A percentile compares a stretch with the other conserved stretches of the same genome.
These are phyloP conservation scores for Camillea tinctor DNA, from an alignment of 2,329 filamentous ascomycete genomes.

Conservation along the genomic window DNA sequence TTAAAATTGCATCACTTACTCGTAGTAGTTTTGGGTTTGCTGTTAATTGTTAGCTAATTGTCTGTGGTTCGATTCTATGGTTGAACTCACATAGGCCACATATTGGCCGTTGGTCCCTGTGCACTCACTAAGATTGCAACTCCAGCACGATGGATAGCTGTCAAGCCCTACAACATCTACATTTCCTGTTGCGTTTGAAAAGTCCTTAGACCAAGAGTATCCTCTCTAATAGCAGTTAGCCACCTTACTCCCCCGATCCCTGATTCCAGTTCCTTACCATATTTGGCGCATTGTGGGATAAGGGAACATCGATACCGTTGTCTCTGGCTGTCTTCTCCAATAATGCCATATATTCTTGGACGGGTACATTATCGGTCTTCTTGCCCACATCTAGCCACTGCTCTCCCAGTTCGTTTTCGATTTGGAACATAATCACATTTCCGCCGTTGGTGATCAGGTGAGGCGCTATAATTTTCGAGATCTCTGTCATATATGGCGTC, in stretches of 20 bases:
- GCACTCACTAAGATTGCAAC: constrained; percentile 61
- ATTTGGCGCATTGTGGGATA: constrained; percentile 60
- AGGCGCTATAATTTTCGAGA: constrained; percentile 49
- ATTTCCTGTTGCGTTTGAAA: constrained; percentile 53
- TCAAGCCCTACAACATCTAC: constrained; percentile 53
- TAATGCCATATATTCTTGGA: constrained; percentile 56
- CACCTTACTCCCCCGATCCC: not conserved
- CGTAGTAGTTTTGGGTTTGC: constrained; percentile 24
- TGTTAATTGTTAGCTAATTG: constrained; percentile 3
- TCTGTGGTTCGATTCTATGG: not conserved
- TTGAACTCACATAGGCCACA: constrained; percentile 49
- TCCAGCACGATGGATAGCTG: constrained; percentile 59
- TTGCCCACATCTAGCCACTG: constrained; percentile 42
- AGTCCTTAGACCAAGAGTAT: constrained; percentile 61
- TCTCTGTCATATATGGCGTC: constrained; percentile 51
- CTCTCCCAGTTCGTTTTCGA: constrained; percentile 54
- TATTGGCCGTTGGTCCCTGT: constrained; percentile 59
- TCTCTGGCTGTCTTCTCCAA: constrained; percentile 53
- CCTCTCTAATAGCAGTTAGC: constrained; percentile 24
- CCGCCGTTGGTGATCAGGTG: constrained; percentile 58
- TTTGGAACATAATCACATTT: constrained; percentile 54
- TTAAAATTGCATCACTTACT: constrained; percentile 11
- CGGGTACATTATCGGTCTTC: constrained; percentile 47
- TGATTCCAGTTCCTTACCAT: constrained; percentile 34
- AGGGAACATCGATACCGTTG: constrained; percentile 57